These are phyloP conservation scores for Nigrograna mackinnonii DNA, from an alignment of 2,329 filamentous ascomycete genomes.

Conservation along the genomic window DNA sequence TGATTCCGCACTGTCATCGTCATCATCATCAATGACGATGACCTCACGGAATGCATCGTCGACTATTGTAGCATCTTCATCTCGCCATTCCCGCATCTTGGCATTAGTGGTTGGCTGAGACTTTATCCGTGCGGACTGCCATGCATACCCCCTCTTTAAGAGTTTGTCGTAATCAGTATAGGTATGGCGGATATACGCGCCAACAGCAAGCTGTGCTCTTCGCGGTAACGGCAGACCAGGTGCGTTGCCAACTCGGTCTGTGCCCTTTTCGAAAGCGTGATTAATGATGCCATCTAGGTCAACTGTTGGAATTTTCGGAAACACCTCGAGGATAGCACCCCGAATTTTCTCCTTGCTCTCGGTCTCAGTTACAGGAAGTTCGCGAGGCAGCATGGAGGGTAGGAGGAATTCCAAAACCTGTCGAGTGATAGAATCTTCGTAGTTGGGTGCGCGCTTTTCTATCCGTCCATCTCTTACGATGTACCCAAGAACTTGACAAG, in stretches of 20 bases:
- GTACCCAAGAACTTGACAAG: slow-evolving; percentile 55
- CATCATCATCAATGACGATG: slow-evolving; percentile 66
- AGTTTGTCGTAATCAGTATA: slow-evolving; percentile 67
- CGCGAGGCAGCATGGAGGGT: too few species aligned
- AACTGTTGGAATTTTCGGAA: slow-evolving; percentile 63
- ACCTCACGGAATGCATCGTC: slow-evolving; percentile 67
- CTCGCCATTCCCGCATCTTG: slow-evolving; percentile 65
- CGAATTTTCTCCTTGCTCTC: slow-evolving; percentile 61
- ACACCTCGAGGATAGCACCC: slow-evolving; percentile 63
- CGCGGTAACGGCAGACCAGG: slow-evolving; percentile 57
- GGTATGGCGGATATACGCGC: slow-evolving; percentile 64
- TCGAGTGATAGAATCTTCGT: too few species aligned
- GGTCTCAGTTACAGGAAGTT: slow-evolving; percentile 30
- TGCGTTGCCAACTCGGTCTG: slow-evolving; percentile 61
- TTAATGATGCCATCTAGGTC: slow-evolving; percentile 62
- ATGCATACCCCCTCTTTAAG: slow-evolving; percentile 53
- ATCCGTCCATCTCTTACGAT: slow-evolving; percentile 11
- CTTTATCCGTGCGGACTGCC: slow-evolving; percentile 56
- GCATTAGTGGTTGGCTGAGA: slow-evolving; percentile 60
- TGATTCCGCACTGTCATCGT: slow-evolving; percentile 51
- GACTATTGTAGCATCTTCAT: slow-evolving; percentile 59
- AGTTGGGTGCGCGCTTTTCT: slow-evolving; percentile 10
- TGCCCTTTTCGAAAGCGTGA: slow-evolving; percentile 64
- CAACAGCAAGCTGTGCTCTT: slow-evolving; percentile 63
- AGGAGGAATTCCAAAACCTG: too few species aligned